Conservation (phyloP, 495 filamentous ascomycete species). For the Neurospora pannonica region DNA sequence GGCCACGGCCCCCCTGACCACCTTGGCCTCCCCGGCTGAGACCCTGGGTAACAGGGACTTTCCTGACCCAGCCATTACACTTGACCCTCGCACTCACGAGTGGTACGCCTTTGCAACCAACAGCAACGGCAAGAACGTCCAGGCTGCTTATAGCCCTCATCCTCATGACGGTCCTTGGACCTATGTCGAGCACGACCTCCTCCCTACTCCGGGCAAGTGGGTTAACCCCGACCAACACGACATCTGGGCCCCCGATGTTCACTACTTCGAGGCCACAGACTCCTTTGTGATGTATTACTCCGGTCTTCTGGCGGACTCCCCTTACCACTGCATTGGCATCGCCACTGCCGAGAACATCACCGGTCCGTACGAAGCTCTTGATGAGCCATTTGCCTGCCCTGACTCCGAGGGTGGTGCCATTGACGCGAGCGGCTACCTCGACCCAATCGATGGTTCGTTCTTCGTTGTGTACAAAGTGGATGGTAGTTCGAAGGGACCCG, state of each 20-base stretch:
- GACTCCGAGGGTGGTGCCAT: constrained; percentile 46
- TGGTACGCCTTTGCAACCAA: constrained; percentile 29
- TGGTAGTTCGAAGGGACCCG: constrained; percentile 47
- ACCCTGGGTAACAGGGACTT: constrained; percentile 17
- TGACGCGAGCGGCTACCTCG: constrained; percentile 44
- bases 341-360: constrained; percentile 33
- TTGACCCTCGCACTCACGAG: constrained; percentile 12
- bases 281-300: constrained; percentile 52
- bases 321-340: constrained; percentile 44
- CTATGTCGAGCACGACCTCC: constrained; percentile 16
- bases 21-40: background rate
- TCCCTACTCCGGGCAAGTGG: constrained; percentile 19
- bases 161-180: constrained; percentile 14
- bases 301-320: constrained; percentile 24
- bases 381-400: constrained; percentile 40
- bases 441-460: constrained; percentile 35
- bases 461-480: constrained; percentile 56
- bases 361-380: constrained; percentile 41
- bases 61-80: constrained; percentile 23
- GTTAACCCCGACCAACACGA: constrained; percentile 13
- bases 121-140: constrained; percentile 18
- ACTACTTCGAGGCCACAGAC: constrained; percentile 23
- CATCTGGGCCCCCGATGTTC: constrained; percentile 43
- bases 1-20: background rate
- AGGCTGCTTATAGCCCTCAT: constrained; percentile 15